A percentile compares a stretch with the other conserved stretches of the same genome.
These are phyloP conservation scores for Fusarium brachygibbosum DNA, from an alignment of 2,329 filamentous ascomycete species.

Conservation along the genomic window DNA sequence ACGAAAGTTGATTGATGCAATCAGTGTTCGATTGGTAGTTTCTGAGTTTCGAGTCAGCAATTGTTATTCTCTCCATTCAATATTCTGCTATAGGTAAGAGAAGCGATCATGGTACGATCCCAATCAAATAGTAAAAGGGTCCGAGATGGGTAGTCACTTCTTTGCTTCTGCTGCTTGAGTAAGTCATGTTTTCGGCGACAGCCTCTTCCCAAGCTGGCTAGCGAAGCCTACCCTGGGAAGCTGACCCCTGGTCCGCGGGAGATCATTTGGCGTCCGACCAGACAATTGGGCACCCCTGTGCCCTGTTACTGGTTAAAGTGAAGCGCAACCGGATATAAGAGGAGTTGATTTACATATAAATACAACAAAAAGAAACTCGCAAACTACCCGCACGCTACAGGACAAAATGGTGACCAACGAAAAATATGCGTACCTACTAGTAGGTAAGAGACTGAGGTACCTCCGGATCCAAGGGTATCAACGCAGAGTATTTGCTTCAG, in stretches of 20 bases:
- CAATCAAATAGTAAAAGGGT: neutral
- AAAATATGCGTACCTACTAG: neutral
- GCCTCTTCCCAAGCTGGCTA: neutral
- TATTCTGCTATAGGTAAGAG: neutral
- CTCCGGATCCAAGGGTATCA: neutral
- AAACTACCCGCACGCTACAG: neutral
- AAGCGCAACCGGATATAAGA: slow-evolving; percentile 16
- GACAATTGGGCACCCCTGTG: slow-evolving; percentile 15
- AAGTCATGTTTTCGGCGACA: neutral
- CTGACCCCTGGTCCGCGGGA: slow-evolving; percentile 17
- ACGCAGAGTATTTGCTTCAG: neutral
- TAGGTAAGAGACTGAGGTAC: neutral
- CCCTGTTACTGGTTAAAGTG: slow-evolving; percentile 7
- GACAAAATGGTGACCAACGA: neutral
- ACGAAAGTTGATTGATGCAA: neutral
- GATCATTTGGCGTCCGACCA: slow-evolving; percentile 14
- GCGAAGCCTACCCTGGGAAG: slow-evolving; percentile 5
- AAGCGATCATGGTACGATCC: neutral
- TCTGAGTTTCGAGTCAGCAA: neutral
- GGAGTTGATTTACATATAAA: neutral
- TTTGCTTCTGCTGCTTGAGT: neutral
- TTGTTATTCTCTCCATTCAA: too few relatives aligned
- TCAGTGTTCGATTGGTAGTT: neutral
- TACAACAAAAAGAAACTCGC: slow-evolving; percentile 13
- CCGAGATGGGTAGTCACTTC: neutral